A percentile compares a stretch with the other conserved stretches of the same genome.
Evolutionary conservation across 2,329 filamentous ascomycete species (phyloP).

Genomic region (Talaromyces albobiverticillius): DNA sequence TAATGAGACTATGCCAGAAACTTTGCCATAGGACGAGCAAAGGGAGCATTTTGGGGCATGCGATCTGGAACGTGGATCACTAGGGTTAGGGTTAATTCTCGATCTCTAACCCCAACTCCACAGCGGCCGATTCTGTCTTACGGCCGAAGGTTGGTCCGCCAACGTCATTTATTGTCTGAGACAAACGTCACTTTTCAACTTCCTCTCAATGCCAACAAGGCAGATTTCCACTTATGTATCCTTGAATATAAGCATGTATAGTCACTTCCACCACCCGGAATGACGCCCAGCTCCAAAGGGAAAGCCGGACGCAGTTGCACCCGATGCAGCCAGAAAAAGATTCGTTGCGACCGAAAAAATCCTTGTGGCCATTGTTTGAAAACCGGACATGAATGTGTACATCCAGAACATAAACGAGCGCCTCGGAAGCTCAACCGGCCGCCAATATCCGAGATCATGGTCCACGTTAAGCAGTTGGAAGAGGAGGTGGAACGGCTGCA

Average conservation of each 20-base stretch:
- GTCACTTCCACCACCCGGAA: not conserved
- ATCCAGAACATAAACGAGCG: slow-evolving; percentile 19
- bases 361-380: slow-evolving; percentile 25
- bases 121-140: too few relatives aligned
- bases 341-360: slow-evolving; percentile 30
- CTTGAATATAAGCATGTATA: not conserved
- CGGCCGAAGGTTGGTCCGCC: too few relatives aligned
- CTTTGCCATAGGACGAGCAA: too few relatives aligned
- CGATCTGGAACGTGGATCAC: too few relatives aligned
- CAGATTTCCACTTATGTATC: not conserved
- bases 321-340: slow-evolving; percentile 30
- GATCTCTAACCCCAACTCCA: too few relatives aligned
- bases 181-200: not conserved
- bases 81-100: too few relatives aligned
- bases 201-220: not conserved
- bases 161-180: too few relatives aligned
- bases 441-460: slow-evolving; percentile 18
- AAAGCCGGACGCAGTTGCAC: slow-evolving; percentile 23
- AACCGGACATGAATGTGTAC: slow-evolving; percentile 16
- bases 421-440: slow-evolving; percentile 21
- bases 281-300: not conserved
- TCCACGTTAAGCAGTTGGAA: slow-evolving; percentile 19
- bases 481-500: slow-evolving; percentile 19
- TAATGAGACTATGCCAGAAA: too few relatives aligned
- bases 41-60: too few relatives aligned